Evolutionary conservation across 768 basidiomycete species (phyloP).

Genomic region (Leccinum rimulosum): DNA sequence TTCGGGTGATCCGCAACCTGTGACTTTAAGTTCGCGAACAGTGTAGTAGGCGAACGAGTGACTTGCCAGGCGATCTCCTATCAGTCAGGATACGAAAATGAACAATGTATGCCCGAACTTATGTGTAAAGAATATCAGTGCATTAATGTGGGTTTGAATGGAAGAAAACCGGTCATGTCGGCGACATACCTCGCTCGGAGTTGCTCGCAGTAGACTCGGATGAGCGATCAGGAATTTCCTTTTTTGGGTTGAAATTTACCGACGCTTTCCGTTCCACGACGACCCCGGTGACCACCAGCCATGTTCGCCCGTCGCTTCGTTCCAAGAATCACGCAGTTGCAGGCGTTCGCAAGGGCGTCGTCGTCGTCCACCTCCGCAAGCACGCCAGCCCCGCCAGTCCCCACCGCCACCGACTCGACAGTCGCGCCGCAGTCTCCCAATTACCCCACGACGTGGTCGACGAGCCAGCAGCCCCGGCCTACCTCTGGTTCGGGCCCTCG

Average conservation of each 20-base stretch:
- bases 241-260: conserved; percentile 10
- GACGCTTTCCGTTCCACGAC: not conserved
- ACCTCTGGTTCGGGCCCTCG: conserved; percentile 61
- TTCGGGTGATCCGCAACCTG: too few species aligned
- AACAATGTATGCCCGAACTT: too few species aligned
- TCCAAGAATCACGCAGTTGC: conserved; percentile 16
- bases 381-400: conserved; percentile 7
- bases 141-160: too few species aligned
- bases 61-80: too few species aligned
- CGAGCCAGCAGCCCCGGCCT: conserved; percentile 72
- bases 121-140: too few species aligned
- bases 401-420: conserved; percentile 25
- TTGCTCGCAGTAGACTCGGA: too few species aligned
- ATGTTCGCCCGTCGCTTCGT: conserved; percentile 32
- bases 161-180: too few species aligned
- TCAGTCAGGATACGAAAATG: too few species aligned
- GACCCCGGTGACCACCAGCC: not conserved
- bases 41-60: too few species aligned
- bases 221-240: conserved; percentile 8
- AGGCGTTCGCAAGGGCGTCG: conserved; percentile 18
- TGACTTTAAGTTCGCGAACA: too few species aligned
- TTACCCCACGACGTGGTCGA: conserved; percentile 79
- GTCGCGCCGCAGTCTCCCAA: conserved; percentile 78
- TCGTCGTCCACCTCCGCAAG: conserved; percentile 25
- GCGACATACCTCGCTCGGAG: too few species aligned